These are phyloP conservation scores for Teunomyces tritomae DNA, from an alignment of 805 yeast genomes.

Conservation along the genomic window DNA sequence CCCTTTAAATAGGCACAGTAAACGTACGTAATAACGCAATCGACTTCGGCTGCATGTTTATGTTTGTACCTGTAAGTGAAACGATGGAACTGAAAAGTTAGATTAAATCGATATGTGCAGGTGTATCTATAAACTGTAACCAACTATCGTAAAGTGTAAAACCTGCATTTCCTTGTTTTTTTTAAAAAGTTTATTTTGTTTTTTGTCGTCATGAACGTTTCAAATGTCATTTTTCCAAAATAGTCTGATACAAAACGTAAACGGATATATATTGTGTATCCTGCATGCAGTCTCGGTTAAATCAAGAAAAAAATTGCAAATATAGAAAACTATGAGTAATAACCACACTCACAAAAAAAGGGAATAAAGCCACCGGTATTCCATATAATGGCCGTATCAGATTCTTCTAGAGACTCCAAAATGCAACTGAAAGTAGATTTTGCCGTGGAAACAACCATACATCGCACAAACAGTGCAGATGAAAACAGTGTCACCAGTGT, in stretches of 20 bases:
- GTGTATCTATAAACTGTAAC: background rate
- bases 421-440: background rate
- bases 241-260: background rate
- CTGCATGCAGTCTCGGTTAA: background rate
- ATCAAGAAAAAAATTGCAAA: background rate
- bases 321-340: background rate
- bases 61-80: background rate
- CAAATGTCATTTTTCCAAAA: no score
- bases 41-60: constrained; percentile 45
- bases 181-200: no score
- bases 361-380: background rate
- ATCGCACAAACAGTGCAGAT: background rate
- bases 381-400: no score
- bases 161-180: no score
- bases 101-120: background rate
- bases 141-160: no score
- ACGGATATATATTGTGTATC: background rate
- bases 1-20: constrained; percentile 11
- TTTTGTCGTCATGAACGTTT: no score
- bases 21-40: constrained; percentile 38
- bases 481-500: constrained; percentile 3
- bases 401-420: no score
- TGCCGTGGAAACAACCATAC: background rate
- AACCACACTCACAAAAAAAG: background rate
- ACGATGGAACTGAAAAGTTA: no score